phyloP scores from a whole-genome alignment of 164 flowering plant genomes.

The Saururus chinensis region DNA sequence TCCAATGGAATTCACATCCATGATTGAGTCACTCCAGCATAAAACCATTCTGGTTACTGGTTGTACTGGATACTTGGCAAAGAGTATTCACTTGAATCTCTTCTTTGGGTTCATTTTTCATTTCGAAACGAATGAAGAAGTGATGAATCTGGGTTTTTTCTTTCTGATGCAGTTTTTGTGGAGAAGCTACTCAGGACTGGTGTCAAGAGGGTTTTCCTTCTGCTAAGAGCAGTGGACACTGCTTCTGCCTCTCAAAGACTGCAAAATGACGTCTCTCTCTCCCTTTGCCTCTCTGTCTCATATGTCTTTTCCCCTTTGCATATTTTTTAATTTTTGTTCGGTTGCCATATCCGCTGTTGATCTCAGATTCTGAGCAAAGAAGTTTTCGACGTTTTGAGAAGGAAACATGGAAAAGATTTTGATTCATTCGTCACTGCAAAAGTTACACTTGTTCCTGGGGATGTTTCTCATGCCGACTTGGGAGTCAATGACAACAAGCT shows the following conservation, averaged over 20 bases:
- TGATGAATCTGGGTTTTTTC: not conserved
- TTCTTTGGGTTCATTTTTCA: no score
- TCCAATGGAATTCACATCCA: not conserved
- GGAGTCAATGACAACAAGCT: constrained; percentile 31
- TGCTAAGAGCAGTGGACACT: constrained; percentile 45
- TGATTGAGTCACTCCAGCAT: not conserved
- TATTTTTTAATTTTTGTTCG: no score
- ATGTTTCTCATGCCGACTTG: constrained; percentile 29
- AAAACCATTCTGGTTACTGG: not conserved
- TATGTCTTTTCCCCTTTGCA: no score
- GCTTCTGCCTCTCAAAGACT: constrained; percentile 37
- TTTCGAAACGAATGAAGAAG: no score
- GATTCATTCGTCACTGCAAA: constrained; percentile 29
- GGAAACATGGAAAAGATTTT: constrained; percentile 26
- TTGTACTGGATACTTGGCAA: not conserved
- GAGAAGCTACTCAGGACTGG: constrained; percentile 53
- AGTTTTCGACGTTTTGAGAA: constrained; percentile 35
- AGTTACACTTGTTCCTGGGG: constrained; percentile 34
- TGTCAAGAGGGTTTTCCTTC: constrained; percentile 47
- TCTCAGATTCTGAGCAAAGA: constrained; percentile 47
- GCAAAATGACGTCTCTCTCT: constrained; percentile 28
- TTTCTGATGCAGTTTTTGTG: constrained; percentile 33
- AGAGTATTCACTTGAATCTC: not conserved
- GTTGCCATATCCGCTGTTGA: no score
- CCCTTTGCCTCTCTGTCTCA: not conserved